Evolutionary conservation across 495 filamentous ascomycete genomes (phyloP), one percentile per base, ranked within the genome.

Genomic region (Aspergillus bertholletiae): DNA sequence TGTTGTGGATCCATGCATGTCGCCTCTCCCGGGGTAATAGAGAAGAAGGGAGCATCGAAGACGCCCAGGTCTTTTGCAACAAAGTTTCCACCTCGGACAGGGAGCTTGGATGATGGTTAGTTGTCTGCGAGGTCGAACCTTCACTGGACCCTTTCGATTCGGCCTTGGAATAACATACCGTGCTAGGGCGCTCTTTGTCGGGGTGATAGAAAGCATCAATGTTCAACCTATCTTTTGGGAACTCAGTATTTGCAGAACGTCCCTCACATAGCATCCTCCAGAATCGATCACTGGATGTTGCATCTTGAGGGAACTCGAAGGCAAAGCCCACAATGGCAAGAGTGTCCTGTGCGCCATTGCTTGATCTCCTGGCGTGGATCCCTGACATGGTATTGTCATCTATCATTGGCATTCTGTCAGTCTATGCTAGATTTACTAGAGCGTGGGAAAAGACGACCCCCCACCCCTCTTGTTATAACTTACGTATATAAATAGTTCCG

Each of bases 281-380:
- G 50, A 83, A 77, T 53, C 71, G 68, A 13, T 75, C 74, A 13
- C 78, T 67, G 15, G 67, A 76, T 7, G 68, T 65, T 21, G 80
- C 80, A 49, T 74, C 78, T 17, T 73, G 74, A 2, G 80, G 79
- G 49, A 81, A 74, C 32, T 74, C 68, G 55, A 74, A 80, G 12
- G 75, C 67, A 65, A 80, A 70, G 37, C 80, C 80, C 13, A 82
- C 71, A 44, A 82, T 72, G 32, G 79, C 80, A 32, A 82, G 30
- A 1, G 30, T n/a, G n/a, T n/a, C n/a, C n/a, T n/a, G n/a, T n/a
- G n/a, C n/a, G n/a, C n/a, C n/a, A n/a, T n/a, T n/a, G n/a, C n/a
- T n/a, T n/a, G n/a, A n/a, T n/a, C n/a, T n/a, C n/a, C n/a, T n/a
- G n/a, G n/a, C n/a, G n/a, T n/a, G n/a, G n/a, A n/a, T n/a, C n/a